Evolutionary conservation across 1,284 basidiomycete genomes (phyloP).

Genomic region (Tilletia indica): DNA sequence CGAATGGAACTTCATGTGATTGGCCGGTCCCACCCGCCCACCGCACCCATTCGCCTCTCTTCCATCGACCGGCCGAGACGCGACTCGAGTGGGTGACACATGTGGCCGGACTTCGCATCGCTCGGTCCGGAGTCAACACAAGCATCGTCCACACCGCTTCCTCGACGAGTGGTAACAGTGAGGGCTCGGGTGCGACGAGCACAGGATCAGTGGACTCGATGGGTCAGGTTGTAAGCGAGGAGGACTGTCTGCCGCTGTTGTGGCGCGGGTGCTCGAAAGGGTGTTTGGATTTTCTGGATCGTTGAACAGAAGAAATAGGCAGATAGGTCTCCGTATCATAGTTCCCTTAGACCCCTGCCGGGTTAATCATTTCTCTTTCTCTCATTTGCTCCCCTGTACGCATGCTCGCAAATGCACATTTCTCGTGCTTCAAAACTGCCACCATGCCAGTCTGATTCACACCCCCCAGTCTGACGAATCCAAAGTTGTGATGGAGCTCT

Average conservation of each 20-base stretch:
- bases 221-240: slow-evolving; percentile 27
- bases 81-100: slow-evolving; percentile 52
- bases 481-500: too few relatives aligned
- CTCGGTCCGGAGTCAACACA: slow-evolving; percentile 31
- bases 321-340: too few relatives aligned
- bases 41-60: slow-evolving; percentile 32
- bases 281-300: slow-evolving; percentile 36
- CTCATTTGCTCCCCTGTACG: too few relatives aligned
- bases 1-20: background rate
- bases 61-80: slow-evolving; percentile 34
- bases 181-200: slow-evolving; percentile 15
- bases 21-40: slow-evolving; percentile 12
- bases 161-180: background rate
- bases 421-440: too few relatives aligned
- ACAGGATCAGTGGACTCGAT: slow-evolving; percentile 28
- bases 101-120: slow-evolving; percentile 45
- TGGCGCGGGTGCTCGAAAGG: slow-evolving; percentile 37
- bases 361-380: too few relatives aligned
- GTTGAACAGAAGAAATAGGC: background rate
- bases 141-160: slow-evolving; percentile 21
- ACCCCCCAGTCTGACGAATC: too few relatives aligned
- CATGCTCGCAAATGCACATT: too few relatives aligned
- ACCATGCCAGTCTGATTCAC: too few relatives aligned
- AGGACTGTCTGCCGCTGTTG: slow-evolving; percentile 32
- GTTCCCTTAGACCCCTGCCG: too few relatives aligned